Evolutionary conservation across 768 basidiomycete genomes (phyloP).

Genomic region (Suillus sp.): DNA sequence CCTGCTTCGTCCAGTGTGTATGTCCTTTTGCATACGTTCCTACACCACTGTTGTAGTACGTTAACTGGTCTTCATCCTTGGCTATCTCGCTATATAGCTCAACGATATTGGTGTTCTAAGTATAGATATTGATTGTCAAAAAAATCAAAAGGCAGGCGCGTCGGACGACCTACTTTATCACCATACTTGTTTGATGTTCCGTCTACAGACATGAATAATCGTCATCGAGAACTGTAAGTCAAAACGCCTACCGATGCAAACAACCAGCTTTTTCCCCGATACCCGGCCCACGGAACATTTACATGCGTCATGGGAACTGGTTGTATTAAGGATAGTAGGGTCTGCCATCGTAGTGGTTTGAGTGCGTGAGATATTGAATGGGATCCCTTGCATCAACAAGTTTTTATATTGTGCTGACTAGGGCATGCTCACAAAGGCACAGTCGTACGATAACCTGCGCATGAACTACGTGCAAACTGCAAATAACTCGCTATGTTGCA

Average conservation of each 20-base stretch:
- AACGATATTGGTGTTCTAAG: conserved; percentile 45
- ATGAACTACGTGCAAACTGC: neutral
- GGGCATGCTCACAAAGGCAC: neutral
- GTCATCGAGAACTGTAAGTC: neutral
- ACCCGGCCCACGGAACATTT: neutral
- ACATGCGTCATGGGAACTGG: neutral
- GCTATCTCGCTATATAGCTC: conserved; percentile 40
- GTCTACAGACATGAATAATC: neutral
- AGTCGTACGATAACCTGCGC: neutral
- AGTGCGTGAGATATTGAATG: neutral
- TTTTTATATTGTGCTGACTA: neutral
- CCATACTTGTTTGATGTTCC: conserved; percentile 45
- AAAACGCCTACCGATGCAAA: conserved; percentile 24
- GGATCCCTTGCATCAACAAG: neutral
- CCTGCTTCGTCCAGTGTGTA: conserved; percentile 20
- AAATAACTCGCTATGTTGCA: neutral
- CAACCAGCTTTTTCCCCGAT: conserved; percentile 24
- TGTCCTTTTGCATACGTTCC: conserved; percentile 34
- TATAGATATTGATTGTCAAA: neutral
- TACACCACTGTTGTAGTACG: conserved; percentile 45
- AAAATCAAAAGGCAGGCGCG: neutral
- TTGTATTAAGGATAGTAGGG: neutral
- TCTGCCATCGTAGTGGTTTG: neutral
- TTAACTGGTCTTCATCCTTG: conserved; percentile 38
- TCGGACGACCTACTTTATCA: conserved; percentile 14